Percentiles rank a stretch among this genome's conserved stretches.
phyloP scores from a whole-genome alignment of 345 rosid genomes.

The Laguncularia racemosa region DNA sequence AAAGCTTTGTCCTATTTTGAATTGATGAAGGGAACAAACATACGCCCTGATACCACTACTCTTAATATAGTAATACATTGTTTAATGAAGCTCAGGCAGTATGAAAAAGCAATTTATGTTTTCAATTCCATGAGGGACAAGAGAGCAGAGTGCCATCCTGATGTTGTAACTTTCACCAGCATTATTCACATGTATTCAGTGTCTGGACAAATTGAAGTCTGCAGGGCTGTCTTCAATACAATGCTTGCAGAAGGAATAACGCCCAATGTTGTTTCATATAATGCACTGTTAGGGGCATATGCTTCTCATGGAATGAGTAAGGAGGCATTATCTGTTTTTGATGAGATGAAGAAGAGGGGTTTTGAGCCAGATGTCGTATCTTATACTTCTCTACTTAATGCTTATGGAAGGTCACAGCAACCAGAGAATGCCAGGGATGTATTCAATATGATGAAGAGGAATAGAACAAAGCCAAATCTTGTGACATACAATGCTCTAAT shows the following conservation, averaged over 20 bases:
- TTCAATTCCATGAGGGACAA: slow-evolving; percentile 84
- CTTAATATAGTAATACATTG: slow-evolving; percentile 75
- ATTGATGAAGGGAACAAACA: slow-evolving; percentile 79
- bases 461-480: slow-evolving; percentile 63
- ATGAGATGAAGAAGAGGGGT: slow-evolving; percentile 55
- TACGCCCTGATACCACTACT: slow-evolving; percentile 82
- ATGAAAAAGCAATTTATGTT: slow-evolving; percentile 55
- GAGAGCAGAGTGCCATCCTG: slow-evolving; percentile 60
- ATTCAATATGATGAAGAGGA: slow-evolving; percentile 62
- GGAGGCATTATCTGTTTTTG: slow-evolving; percentile 66
- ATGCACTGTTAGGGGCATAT: slow-evolving; percentile 74
- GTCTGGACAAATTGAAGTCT: slow-evolving; percentile 67
- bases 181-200: slow-evolving; percentile 66
- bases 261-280: slow-evolving; percentile 74
- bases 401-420: slow-evolving; percentile 81
- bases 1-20: slow-evolving; percentile 85
- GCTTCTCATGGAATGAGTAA: slow-evolving; percentile 79
- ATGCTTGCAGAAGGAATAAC: slow-evolving; percentile 86
- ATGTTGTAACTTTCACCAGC: slow-evolving; percentile 76
- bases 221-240: slow-evolving; percentile 58
- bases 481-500: slow-evolving; percentile 76
- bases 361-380: slow-evolving; percentile 76
- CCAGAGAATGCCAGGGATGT: slow-evolving; percentile 72
- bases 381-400: slow-evolving; percentile 74
- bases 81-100: slow-evolving; percentile 65